Evolutionary conservation across 192 early-diverging fungal species (phyloP).

Genomic region (Spizellomyces sp.): DNA sequence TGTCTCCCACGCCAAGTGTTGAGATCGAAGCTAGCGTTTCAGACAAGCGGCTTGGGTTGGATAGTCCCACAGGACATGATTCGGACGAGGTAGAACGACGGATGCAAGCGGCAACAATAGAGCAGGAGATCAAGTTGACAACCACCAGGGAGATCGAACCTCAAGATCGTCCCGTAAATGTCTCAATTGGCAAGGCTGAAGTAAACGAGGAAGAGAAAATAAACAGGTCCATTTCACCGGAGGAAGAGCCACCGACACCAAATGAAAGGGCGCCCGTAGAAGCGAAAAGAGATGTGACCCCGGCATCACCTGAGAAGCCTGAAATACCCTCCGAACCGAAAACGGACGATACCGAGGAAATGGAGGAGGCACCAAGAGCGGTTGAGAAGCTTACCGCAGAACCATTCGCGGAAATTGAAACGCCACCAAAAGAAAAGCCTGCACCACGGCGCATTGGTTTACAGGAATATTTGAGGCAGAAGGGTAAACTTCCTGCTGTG

Average conservation of each 20-base stretch:
- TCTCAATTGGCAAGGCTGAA: too few species aligned
- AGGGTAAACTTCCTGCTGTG: neutral
- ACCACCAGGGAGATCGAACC: too few species aligned
- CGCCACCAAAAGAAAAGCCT: neutral
- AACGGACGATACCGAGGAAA: too few species aligned
- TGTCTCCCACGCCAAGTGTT: too few species aligned
- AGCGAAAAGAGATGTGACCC: neutral
- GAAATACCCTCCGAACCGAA: neutral
- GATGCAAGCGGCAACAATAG: neutral
- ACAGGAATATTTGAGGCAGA: conserved; percentile 23
- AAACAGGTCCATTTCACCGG: too few species aligned
- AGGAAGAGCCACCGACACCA: too few species aligned
- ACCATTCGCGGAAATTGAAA: neutral
- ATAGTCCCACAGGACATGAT: neutral
- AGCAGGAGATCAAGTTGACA: neutral
- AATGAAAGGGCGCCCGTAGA: too few species aligned
- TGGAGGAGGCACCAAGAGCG: too few species aligned
- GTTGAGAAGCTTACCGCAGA: too few species aligned
- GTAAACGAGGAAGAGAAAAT: too few species aligned
- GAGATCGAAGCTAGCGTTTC: neutral
- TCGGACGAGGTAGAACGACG: neutral
- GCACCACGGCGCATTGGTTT: conserved; percentile 24
- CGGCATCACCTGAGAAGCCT: neutral
- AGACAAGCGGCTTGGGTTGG: neutral
- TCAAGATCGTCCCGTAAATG: too few species aligned